Percentiles rank a stretch among this genome's conserved stretches.
Evolutionary conservation across 257 asterid species (phyloP).

Genomic region (Ophiorrhiza pumila): DNA sequence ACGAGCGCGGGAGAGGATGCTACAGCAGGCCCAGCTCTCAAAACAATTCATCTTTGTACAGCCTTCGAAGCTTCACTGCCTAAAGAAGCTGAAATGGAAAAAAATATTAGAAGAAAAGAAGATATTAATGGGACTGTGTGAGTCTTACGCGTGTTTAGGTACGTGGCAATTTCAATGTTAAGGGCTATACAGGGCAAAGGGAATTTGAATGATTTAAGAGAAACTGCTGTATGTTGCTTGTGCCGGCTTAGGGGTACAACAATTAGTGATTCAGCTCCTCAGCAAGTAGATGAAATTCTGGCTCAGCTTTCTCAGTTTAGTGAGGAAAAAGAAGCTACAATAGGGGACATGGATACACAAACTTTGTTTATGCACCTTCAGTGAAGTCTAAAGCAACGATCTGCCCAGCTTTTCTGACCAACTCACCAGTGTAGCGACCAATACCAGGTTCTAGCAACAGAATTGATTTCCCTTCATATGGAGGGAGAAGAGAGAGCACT

Average conservation of each 20-base stretch:
- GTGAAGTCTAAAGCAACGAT: conserved; percentile 64
- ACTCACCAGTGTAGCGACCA: conserved; percentile 90
- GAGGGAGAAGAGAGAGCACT: conserved; percentile 81
- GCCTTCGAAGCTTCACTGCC: no score
- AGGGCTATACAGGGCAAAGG: conserved; percentile 84
- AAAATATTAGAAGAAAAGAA: no score
- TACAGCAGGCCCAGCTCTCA: no score
- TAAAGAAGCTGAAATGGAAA: no score
- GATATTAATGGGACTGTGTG: no score
- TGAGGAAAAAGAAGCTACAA: conserved; percentile 67
- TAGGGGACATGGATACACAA: conserved; percentile 49
- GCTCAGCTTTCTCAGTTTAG: conserved; percentile 76
- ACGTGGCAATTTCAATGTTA: no score
- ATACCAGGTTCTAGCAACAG: conserved; percentile 96
- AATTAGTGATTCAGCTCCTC: conserved; percentile 52
- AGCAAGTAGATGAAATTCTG: conserved; percentile 78
- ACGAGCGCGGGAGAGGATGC: no score
- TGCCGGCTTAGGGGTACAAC: conserved; percentile 73
- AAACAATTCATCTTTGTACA: no score
- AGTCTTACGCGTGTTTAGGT: no score
- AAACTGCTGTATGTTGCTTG: conserved; percentile 66
- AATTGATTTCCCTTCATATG: conserved; percentile 67
- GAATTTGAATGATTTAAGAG: conserved; percentile 47
- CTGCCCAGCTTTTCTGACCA: conserved; percentile 71
- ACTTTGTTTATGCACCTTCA: conserved; percentile 72